phyloP scores from a whole-genome alignment of 1,284 basidiomycete species.

The Ceratobasidium sp. region DNA sequence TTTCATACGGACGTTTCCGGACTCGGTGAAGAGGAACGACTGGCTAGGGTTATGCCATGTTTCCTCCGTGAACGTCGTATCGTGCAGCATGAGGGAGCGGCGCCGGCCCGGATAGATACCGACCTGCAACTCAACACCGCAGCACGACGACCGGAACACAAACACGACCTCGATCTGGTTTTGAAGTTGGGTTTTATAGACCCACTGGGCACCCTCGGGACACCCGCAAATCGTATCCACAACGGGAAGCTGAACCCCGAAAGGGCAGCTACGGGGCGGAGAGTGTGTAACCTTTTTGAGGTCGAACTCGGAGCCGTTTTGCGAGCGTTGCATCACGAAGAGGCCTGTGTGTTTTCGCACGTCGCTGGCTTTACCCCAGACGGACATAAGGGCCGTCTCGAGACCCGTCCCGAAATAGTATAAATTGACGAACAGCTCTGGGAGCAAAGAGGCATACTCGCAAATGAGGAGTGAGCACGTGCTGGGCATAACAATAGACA shows the following conservation, averaged over 20 bases:
- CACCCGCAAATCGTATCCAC: background rate
- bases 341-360: slow-evolving; percentile 10
- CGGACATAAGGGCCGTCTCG: background rate
- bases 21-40: slow-evolving; percentile 1
- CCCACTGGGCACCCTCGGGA: background rate
- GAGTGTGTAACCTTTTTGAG: background rate
- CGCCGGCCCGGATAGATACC: background rate
- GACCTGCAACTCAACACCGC: slow-evolving; percentile 10
- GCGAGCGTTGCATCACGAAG: background rate
- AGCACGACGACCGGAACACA: background rate
- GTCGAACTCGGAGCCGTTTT: background rate
- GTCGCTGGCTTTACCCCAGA: slow-evolving; percentile 6
- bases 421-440: slow-evolving; percentile 10
- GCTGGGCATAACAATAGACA: background rate
- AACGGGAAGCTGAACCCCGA: background rate
- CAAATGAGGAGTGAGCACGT: background rate
- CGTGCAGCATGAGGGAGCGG: background rate
- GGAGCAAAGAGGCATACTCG: slow-evolving; percentile 1
- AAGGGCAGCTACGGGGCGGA: background rate
- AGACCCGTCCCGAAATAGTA: slow-evolving; percentile 13
- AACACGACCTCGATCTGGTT: background rate
- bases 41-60: background rate
- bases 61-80: background rate
- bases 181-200: background rate
- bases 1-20: background rate